phyloP scores from a whole-genome alignment of 2,329 filamentous ascomycete species.

The Lachnellula occidentalis region DNA sequence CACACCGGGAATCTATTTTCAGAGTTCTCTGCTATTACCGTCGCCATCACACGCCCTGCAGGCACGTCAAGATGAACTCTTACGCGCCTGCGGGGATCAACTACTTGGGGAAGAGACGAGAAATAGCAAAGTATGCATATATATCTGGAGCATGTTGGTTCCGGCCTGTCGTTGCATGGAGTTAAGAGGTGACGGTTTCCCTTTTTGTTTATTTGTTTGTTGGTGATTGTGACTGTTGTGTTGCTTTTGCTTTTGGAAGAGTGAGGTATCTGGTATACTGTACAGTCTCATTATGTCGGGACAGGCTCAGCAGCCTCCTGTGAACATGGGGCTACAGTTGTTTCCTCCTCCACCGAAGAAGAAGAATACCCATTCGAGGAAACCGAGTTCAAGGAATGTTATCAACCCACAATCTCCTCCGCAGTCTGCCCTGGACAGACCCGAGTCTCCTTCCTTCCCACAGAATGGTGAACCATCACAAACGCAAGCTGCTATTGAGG shows the following conservation, averaged over 20 bases:
- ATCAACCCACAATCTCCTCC: slow-evolving; percentile 19
- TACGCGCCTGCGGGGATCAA: slow-evolving; percentile 17
- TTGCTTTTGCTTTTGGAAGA: neutral
- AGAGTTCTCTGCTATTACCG: slow-evolving; percentile 10
- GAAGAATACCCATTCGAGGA: slow-evolving; percentile 24
- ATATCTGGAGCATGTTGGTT: neutral
- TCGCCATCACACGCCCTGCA: slow-evolving; percentile 14
- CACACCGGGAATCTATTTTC: slow-evolving; percentile 16
- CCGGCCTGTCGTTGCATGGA: neutral
- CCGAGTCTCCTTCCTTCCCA: slow-evolving; percentile 19
- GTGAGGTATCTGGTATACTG: slow-evolving; percentile 7
- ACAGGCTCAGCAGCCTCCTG: slow-evolving; percentile 14
- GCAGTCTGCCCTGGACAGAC: slow-evolving; percentile 19
- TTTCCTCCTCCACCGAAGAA: slow-evolving; percentile 31
- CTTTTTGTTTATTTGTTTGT: slow-evolving; percentile 3
- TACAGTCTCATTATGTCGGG: slow-evolving; percentile 21
- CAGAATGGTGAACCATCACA: slow-evolving; percentile 8
- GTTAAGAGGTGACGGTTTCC: neutral
- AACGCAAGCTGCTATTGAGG: slow-evolving; percentile 14
- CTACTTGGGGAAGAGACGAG: neutral
- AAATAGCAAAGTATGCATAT: neutral
- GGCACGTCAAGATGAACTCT: slow-evolving; percentile 13
- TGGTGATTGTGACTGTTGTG: slow-evolving; percentile 4
- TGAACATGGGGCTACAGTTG: slow-evolving; percentile 28
- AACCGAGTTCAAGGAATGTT: slow-evolving; percentile 24